phyloP scores from a whole-genome alignment of 2,329 filamentous ascomycete species.

The Rhexocercosporidium sp. region DNA sequence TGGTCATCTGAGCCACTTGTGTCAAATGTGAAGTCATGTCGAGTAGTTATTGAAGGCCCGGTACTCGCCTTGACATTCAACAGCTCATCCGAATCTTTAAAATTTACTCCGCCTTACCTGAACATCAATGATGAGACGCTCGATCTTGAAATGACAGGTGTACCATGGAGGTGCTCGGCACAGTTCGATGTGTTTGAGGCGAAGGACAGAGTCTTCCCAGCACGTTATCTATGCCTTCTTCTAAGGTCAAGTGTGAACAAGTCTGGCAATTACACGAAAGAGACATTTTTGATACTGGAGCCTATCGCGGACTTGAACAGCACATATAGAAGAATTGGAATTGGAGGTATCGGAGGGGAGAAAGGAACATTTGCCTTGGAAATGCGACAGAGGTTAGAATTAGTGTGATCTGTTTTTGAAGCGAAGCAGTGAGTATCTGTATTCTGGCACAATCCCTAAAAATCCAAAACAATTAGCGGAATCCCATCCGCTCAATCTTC shows the following conservation, averaged over 20 bases:
- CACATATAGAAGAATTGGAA: not conserved
- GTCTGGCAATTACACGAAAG: not conserved
- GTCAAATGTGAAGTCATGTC: not conserved
- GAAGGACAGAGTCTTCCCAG: not conserved
- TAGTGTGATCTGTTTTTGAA: too few species aligned
- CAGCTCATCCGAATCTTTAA: not conserved
- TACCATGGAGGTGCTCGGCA: conserved; percentile 4
- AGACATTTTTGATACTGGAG: conserved; percentile 6
- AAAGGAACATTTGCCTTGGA: not conserved
- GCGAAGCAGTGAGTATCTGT: too few species aligned
- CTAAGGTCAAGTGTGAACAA: not conserved
- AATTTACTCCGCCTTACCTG: not conserved
- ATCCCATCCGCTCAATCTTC: too few species aligned
- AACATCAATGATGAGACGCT: not conserved
- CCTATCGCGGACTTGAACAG: not conserved
- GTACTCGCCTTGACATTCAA: not conserved
- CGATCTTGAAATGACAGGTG: not conserved
- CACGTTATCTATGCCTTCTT: not conserved
- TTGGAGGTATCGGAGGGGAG: not conserved
- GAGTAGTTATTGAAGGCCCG: not conserved
- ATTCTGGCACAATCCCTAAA: too few species aligned
- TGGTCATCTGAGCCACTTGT: not conserved
- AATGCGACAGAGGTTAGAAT: not conserved
- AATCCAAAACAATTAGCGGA: too few species aligned
- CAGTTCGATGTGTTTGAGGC: conserved; percentile 8